Evolutionary conservation across 2,329 filamentous ascomycete genomes (phyloP).

Genomic region (Hypomyces rosellus): DNA sequence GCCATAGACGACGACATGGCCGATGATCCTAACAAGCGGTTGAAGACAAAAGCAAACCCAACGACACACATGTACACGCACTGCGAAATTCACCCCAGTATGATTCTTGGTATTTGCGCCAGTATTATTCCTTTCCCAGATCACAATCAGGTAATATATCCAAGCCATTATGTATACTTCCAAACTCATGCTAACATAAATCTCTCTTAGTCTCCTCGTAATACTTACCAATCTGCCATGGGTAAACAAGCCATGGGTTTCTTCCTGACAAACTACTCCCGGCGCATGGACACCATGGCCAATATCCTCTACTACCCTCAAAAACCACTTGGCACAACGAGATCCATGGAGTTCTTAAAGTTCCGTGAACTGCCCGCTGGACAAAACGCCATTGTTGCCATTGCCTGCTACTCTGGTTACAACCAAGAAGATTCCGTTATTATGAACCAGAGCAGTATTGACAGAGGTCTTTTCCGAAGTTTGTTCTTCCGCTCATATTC

Average conservation of each 20-base stretch:
- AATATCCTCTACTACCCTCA: constrained; percentile 99
- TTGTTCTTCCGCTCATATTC: constrained; percentile 97
- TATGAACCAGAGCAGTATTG: constrained; percentile 99
- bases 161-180: background rate
- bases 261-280: constrained; percentile 92
- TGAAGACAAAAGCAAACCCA: constrained; percentile 82
- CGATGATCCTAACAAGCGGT: constrained; percentile 71
- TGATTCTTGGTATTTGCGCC: constrained; percentile 97
- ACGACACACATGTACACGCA: constrained; percentile 92
- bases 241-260: constrained; percentile 99
- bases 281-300: constrained; percentile 99
- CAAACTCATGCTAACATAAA: constrained; percentile 1
- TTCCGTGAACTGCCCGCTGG: constrained; percentile 96
- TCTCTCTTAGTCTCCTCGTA: constrained; percentile 74
- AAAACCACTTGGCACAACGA: constrained; percentile 90
- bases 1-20: constrained; percentile 53
- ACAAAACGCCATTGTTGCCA: constrained; percentile 97
- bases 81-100: constrained; percentile 98
- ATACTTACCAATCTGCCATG: constrained; percentile 99
- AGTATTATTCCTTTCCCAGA: constrained; percentile 99
- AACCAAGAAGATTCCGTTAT: constrained; percentile 99
- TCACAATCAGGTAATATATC: constrained; percentile 72
- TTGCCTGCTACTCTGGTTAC: constrained; percentile 95
- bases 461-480: constrained; percentile 93
- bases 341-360: constrained; percentile 97